Evolutionary conservation across 352 stramenopile genomes (phyloP).

Genomic region (Globisporangium abappressorium): DNA sequence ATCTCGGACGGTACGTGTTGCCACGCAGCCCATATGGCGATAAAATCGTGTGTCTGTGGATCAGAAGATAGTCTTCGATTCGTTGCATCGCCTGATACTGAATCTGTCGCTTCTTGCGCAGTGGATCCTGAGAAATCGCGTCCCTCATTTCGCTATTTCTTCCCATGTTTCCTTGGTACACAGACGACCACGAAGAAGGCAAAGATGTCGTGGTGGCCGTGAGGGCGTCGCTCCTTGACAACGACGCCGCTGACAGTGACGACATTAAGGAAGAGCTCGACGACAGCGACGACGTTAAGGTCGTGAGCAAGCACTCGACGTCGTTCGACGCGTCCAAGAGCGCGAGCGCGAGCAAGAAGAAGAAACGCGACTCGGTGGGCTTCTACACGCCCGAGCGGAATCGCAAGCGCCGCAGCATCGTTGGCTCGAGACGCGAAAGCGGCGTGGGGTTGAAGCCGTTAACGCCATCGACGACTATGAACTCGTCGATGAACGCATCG

Average conservation of each 20-base stretch:
- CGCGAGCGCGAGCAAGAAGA: conserved; percentile 4
- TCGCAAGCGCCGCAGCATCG: conserved; percentile 38
- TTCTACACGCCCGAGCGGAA: conserved; percentile 15
- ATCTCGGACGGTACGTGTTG: conserved; percentile 46
- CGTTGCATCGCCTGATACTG: not conserved
- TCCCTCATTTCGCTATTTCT: not conserved
- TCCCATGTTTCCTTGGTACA: not conserved
- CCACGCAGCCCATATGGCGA: not conserved
- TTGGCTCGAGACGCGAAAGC: conserved; percentile 13
- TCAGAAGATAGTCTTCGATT: not conserved
- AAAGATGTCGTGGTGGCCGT: not conserved
- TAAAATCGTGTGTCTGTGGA: not conserved
- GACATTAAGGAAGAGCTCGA: conserved; percentile 4
- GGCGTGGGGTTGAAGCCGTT: conserved; percentile 44
- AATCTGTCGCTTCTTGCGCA: not conserved
- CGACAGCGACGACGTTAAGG: not conserved
- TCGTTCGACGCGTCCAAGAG: conserved; percentile 7
- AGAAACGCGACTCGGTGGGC: conserved; percentile 1
- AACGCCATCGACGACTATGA: conserved; percentile 50
- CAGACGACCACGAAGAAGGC: conserved; percentile 11
- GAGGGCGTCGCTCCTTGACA: not conserved
- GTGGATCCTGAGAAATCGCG: not conserved
- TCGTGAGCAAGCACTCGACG: conserved; percentile 4
- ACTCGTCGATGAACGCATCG: conserved; percentile 80
- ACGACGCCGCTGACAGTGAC: conserved; percentile 10